Evolutionary conservation across 768 basidiomycete genomes (phyloP).

Genomic region (Leccinum longicurvipes): DNA sequence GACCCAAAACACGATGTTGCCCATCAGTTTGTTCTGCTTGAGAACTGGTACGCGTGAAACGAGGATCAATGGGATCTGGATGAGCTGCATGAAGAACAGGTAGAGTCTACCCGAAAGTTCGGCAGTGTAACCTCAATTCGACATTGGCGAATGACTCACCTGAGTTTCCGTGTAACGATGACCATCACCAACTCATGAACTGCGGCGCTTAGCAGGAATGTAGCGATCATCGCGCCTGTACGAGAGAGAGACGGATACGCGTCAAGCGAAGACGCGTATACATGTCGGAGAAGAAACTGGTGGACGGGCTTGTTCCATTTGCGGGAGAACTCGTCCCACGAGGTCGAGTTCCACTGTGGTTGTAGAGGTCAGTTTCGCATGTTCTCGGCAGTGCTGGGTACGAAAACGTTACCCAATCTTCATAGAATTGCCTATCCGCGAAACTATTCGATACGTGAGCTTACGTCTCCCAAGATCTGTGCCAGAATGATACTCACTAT

Average conservation of each 20-base stretch:
- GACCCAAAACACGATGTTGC: conserved; percentile 90
- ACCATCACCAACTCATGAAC: conserved; percentile 97
- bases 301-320: conserved; percentile 99
- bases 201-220: conserved; percentile 86
- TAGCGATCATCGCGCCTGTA: conserved; percentile 83
- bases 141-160: conserved; percentile 42
- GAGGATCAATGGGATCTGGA: conserved; percentile 89
- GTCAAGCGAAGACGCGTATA: conserved; percentile 86
- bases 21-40: conserved; percentile 76
- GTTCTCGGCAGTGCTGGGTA: background rate
- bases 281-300: conserved; percentile 89
- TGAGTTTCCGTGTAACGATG: conserved; percentile 88
- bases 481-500: conserved; percentile 49
- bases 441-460: conserved; percentile 51
- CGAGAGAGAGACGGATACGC: conserved; percentile 68
- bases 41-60: conserved; percentile 74
- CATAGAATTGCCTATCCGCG: conserved; percentile 96
- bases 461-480: background rate
- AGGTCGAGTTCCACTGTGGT: conserved; percentile 89
- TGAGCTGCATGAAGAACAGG: conserved; percentile 78
- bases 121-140: background rate
- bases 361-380: background rate
- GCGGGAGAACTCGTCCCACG: conserved; percentile 95
- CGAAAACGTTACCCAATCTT: conserved; percentile 72
- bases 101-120: conserved; percentile 57